phyloP scores from a whole-genome alignment of 306 rosid species.

The Quercus ilex region DNA sequence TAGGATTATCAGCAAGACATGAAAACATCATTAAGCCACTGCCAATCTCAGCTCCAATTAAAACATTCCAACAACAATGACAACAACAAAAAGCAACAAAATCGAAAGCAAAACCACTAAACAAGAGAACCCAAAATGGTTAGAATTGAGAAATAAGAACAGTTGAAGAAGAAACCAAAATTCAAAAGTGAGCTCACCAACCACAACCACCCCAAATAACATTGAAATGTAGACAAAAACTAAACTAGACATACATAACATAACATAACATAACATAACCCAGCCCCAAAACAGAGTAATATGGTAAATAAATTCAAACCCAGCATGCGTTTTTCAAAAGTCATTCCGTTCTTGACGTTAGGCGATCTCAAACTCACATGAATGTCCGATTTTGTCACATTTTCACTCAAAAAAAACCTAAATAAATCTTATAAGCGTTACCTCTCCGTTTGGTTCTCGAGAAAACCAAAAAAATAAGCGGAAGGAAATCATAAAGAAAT shows the following conservation, averaged over 20 bases:
- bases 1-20: too few relatives aligned
- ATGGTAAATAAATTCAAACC: background rate
- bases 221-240: background rate
- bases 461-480: background rate
- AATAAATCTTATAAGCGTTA: background rate
- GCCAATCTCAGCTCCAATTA: too few relatives aligned
- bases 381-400: background rate
- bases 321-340: background rate
- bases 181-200: too few relatives aligned
- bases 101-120: too few relatives aligned
- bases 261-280: too few relatives aligned
- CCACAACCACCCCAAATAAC: too few relatives aligned
- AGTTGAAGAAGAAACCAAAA: too few relatives aligned
- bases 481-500: background rate
- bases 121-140: too few relatives aligned
- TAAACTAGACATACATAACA: background rate
- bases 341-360: background rate
- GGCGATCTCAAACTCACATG: background rate
- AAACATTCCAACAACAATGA: too few relatives aligned
- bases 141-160: too few relatives aligned
- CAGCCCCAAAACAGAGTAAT: background rate
- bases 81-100: too few relatives aligned
- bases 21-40: too few relatives aligned
- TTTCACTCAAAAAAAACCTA: background rate
- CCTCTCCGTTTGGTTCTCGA: background rate